These are phyloP conservation scores for Arthromyces matolae DNA, from an alignment of 768 basidiomycete species.

Conservation along the genomic window DNA sequence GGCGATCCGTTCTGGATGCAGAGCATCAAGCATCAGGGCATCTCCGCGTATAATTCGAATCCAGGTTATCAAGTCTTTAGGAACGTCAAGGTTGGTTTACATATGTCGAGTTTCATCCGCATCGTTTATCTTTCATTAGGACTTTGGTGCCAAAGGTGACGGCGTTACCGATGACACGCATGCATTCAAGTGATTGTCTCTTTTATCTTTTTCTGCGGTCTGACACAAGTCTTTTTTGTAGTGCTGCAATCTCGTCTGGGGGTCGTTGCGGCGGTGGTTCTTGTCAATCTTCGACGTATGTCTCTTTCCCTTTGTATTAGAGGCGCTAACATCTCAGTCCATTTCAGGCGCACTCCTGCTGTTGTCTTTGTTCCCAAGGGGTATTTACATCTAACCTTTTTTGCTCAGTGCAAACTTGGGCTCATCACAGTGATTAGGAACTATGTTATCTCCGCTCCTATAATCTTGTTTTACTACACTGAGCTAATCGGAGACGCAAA, in stretches of 20 bases:
- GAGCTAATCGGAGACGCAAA: conserved; percentile 75
- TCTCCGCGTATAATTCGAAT: conserved; percentile 58
- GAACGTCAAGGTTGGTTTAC: conserved; percentile 54
- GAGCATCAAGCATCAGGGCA: conserved; percentile 69
- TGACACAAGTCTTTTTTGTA: conserved; percentile 24
- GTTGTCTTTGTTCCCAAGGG: conserved; percentile 74
- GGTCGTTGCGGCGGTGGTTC: conserved; percentile 57
- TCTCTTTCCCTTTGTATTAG: conserved; percentile 3
- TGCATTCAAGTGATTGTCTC: conserved; percentile 59
- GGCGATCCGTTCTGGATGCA: conserved; percentile 69
- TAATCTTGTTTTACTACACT: conserved; percentile 73
- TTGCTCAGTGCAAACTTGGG: neutral
- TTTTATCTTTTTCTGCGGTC: conserved; percentile 8
- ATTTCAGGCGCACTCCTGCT: conserved; percentile 66
- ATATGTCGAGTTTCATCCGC: conserved; percentile 2
- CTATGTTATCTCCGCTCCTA: conserved; percentile 64
- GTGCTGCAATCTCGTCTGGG: conserved; percentile 62
- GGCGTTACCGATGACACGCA: conserved; percentile 72
- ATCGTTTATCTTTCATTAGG: conserved; percentile 18
- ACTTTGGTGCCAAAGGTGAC: conserved; percentile 48
- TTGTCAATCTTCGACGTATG: conserved; percentile 59
- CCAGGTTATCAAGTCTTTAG: conserved; percentile 67
- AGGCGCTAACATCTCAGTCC: neutral
- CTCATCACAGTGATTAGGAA: conserved; percentile 38
- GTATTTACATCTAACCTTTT: conserved; percentile 26